Percentiles rank a stretch among this genome's conserved stretches.
phyloP scores from a whole-genome alignment of 2,329 filamentous ascomycete species.

The Curvularia hawaiiensis region DNA sequence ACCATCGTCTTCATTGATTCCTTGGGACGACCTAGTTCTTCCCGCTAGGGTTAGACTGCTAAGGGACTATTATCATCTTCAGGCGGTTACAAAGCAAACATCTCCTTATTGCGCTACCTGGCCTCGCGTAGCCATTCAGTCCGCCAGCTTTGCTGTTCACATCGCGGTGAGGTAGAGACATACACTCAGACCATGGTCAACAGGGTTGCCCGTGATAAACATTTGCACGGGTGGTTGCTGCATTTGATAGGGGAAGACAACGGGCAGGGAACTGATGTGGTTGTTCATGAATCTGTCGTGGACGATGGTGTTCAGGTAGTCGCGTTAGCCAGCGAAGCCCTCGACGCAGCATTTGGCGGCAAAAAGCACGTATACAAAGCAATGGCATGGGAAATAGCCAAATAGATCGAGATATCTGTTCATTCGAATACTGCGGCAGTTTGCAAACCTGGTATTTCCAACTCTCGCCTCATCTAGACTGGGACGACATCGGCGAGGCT shows the following conservation, averaged over 20 bases:
- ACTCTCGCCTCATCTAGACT: not conserved
- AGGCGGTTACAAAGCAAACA: slow-evolving; percentile 10
- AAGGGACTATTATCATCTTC: slow-evolving; percentile 12
- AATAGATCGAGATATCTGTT: not conserved
- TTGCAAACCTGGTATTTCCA: not conserved
- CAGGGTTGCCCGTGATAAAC: not conserved
- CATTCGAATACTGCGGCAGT: too few species aligned
- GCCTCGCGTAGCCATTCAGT: slow-evolving; percentile 9
- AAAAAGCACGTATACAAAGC: not conserved
- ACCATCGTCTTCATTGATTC: too few species aligned
- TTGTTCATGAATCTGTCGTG: not conserved
- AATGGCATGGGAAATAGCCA: not conserved
- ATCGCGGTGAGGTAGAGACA: slow-evolving; percentile 3
- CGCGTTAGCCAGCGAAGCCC: not conserved
- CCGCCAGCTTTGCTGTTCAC: slow-evolving; percentile 9
- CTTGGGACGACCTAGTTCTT: too few species aligned
- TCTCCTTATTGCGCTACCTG: slow-evolving; percentile 10
- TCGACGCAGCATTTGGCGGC: not conserved
- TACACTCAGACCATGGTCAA: not conserved
- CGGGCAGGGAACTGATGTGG: not conserved
- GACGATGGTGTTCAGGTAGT: not conserved
- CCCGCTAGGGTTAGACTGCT: not conserved
- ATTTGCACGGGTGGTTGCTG: not conserved
- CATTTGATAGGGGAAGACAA: not conserved
- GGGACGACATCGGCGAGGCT: not conserved